These are phyloP conservation scores for Solanum etuberosum DNA, from an alignment of 257 asterid genomes.

Conservation along the genomic window DNA sequence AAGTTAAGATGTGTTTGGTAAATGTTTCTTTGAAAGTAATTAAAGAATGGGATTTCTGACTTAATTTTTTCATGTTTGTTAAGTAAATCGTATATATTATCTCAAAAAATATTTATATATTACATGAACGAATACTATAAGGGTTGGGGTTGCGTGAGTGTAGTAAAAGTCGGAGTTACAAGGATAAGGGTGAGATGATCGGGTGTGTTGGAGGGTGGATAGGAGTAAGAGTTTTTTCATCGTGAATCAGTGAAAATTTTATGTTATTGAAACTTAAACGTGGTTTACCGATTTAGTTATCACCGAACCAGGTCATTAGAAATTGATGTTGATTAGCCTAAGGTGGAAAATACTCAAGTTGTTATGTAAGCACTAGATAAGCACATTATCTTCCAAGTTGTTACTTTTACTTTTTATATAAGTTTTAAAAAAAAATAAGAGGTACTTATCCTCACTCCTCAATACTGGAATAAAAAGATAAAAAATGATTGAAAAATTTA, in stretches of 20 bases:
- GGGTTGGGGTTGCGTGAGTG: too few relatives aligned
- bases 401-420: background rate
- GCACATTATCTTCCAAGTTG: background rate
- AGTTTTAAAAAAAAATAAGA: background rate
- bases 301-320: background rate
- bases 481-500: background rate
- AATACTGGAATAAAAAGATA: background rate
- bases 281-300: too few relatives aligned
- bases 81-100: background rate
- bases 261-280: too few relatives aligned
- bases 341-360: background rate
- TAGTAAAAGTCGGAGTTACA: too few relatives aligned
- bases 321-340: background rate
- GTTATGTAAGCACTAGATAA: background rate
- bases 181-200: too few relatives aligned
- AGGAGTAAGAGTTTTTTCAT: too few relatives aligned
- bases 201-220: too few relatives aligned
- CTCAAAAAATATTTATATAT: too few relatives aligned
- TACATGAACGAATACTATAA: background rate
- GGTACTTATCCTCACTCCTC: background rate
- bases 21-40: background rate
- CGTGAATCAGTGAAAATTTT: too few relatives aligned
- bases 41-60: background rate
- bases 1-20: background rate
- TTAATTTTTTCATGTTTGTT: accelerated